Conservation (phyloP, 176 grass and related monocot species). For the Echinochloa phyllopogon region DNA sequence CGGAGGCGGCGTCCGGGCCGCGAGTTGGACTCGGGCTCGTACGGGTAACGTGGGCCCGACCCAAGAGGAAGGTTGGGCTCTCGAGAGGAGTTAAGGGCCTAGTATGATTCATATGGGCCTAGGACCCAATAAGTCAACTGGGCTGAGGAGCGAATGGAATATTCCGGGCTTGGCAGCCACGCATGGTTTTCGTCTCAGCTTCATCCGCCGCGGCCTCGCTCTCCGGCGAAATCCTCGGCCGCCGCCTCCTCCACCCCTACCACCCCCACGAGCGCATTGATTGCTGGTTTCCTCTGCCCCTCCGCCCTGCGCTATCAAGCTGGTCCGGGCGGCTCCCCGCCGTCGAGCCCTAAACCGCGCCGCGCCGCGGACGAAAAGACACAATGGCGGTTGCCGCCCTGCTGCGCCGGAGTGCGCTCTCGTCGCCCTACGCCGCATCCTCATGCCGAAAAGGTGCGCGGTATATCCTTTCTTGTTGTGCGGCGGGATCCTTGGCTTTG, state of each 20-base stretch:
- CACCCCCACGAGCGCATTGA: conserved; percentile 2
- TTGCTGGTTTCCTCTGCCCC: not conserved
- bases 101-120: not conserved
- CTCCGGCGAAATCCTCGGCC: conserved; percentile 46
- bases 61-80: not conserved
- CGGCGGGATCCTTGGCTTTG: not conserved
- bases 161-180: conserved; percentile 51
- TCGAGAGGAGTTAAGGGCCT: not conserved
- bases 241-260: not conserved
- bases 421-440: not conserved
- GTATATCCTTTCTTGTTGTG: not conserved
- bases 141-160: conserved; percentile 19
- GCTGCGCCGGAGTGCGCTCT: conserved; percentile 38
- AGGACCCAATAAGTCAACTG: not conserved
- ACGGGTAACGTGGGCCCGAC: not conserved
- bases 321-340: not conserved
- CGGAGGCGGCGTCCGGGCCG: conserved; percentile 19
- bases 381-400: conserved; percentile 48
- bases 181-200: conserved; percentile 30
- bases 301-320: not conserved
- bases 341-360: conserved; percentile 1
- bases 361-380: not conserved
- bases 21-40: conserved; percentile 21
- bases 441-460: conserved; percentile 30
- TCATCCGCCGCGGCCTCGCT: conserved; percentile 26